A percentile compares a stretch with the other conserved stretches of the same genome.
phyloP scores from a whole-genome alignment of 352 stramenopile species.

The Pythium coloratum region DNA sequence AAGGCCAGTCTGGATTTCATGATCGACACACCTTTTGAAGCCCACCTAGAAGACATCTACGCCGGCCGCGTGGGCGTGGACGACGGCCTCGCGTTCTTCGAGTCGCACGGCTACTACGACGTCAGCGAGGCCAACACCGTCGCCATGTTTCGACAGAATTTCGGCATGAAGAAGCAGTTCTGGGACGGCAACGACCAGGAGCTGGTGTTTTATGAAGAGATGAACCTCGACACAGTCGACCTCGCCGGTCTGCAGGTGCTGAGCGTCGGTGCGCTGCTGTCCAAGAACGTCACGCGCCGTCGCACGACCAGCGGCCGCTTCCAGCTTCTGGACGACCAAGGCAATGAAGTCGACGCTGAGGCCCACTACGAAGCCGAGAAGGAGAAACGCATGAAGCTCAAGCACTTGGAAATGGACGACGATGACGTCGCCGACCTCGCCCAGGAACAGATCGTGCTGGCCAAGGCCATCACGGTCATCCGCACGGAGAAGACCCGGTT shows the following conservation, averaged over 20 bases:
- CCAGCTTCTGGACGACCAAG: constrained; percentile 62
- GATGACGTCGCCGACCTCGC: constrained; percentile 63
- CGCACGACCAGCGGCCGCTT: constrained; percentile 45
- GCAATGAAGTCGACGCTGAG: constrained; percentile 66
- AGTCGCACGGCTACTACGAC: constrained; percentile 84
- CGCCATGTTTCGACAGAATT: constrained; percentile 76
- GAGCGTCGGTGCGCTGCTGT: constrained; percentile 39
- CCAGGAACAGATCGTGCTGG: constrained; percentile 49
- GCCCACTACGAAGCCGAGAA: constrained; percentile 41
- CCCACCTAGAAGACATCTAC: constrained; percentile 69
- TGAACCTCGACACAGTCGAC: constrained; percentile 18
- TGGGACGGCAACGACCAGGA: constrained; percentile 48
- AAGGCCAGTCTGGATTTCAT: constrained; percentile 11
- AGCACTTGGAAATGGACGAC: constrained; percentile 61
- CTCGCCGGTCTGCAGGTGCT: constrained; percentile 40
- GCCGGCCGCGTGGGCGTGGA: constrained; percentile 38
- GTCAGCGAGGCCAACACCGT: constrained; percentile 80
- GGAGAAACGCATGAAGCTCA: constrained; percentile 52
- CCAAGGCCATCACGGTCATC: constrained; percentile 61
- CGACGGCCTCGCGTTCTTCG: constrained; percentile 75
- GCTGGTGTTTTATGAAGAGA: constrained; percentile 23
- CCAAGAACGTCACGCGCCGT: constrained; percentile 27
- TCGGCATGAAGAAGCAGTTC: constrained; percentile 62
- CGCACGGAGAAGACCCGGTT: constrained; percentile 60
- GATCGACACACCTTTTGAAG: constrained; percentile 54